Conservation (phyloP, 148 eudicot species). For the Vaccinium corymbosum region DNA sequence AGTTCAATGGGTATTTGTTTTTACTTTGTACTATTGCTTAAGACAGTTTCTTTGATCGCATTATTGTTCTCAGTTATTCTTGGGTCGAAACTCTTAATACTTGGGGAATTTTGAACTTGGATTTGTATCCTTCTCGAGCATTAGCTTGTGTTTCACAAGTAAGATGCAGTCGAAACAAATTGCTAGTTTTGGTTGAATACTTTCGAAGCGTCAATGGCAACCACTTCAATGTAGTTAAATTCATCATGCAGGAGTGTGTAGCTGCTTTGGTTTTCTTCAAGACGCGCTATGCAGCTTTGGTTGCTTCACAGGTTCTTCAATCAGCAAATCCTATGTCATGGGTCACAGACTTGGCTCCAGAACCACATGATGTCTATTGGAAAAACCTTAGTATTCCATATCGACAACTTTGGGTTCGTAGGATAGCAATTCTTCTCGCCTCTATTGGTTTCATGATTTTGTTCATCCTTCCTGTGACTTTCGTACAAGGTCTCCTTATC, state of each 20-base stretch:
- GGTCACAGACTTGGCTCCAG: slow-evolving; percentile 84
- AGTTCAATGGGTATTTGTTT: not conserved
- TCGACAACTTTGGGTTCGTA: slow-evolving; percentile 81
- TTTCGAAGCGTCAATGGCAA: not conserved
- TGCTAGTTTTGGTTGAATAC: not conserved
- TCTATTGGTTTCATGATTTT: slow-evolving; percentile 57
- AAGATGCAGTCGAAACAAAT: not conserved
- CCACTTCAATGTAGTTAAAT: not conserved
- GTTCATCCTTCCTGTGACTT: slow-evolving; percentile 66
- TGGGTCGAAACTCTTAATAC: not conserved
- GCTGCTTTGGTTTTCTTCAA: slow-evolving; percentile 85
- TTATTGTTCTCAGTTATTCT: not conserved
- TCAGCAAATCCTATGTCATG: slow-evolving; percentile 81
- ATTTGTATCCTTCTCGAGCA: slow-evolving; percentile 2
- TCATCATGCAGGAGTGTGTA: slow-evolving; percentile 67
- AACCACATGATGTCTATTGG: slow-evolving; percentile 85
- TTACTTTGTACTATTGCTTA: not conserved
- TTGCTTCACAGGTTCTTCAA: slow-evolving; percentile 68
- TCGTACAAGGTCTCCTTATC: slow-evolving; percentile 75
- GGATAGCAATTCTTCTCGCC: slow-evolving; percentile 52
- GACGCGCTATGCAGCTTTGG: slow-evolving; percentile 87
- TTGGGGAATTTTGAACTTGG: not conserved
- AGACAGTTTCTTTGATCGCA: not conserved
- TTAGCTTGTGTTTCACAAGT: not conserved
- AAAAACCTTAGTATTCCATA: slow-evolving; percentile 80